Evolutionary conservation across 1,284 basidiomycete genomes (phyloP).

Genomic region (Ceratobasidium sp.): DNA sequence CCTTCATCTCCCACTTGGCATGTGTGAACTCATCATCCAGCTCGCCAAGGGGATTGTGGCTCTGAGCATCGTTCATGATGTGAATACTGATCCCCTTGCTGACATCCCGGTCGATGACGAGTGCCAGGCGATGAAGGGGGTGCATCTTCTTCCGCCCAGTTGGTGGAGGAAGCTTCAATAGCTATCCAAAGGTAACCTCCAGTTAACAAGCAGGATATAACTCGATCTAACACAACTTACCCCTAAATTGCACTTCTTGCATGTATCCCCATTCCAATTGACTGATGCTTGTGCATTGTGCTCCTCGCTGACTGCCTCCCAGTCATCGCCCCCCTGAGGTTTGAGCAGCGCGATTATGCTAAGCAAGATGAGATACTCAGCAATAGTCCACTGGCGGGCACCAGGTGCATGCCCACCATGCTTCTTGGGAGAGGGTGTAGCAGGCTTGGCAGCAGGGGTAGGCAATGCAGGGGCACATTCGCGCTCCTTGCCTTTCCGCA

Average conservation of each 20-base stretch:
- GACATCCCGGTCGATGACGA: neutral
- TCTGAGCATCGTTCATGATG: neutral
- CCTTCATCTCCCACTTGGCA: neutral
- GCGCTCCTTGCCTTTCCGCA: neutral
- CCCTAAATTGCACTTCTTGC: neutral
- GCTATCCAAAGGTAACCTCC: neutral
- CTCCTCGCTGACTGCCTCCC: neutral
- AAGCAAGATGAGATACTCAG: neutral
- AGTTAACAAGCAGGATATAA: no score
- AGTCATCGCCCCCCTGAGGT: neutral
- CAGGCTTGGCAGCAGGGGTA: neutral
- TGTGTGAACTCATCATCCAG: neutral
- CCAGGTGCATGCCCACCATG: neutral
- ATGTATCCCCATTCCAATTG: neutral
- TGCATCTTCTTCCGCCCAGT: neutral
- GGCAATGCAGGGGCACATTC: neutral
- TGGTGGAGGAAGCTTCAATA: neutral
- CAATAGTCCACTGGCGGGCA: neutral
- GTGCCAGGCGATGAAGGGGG: neutral
- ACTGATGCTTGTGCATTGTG: neutral
- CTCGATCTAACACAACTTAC: no score
- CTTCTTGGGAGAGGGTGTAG: neutral
- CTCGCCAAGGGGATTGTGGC: neutral
- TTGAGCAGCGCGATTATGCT: neutral
- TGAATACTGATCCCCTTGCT: neutral